Evolutionary conservation across 768 basidiomycete species (phyloP), one percentile per base, ranked within the genome.

Genomic region (Naganishia randhawae): DNA sequence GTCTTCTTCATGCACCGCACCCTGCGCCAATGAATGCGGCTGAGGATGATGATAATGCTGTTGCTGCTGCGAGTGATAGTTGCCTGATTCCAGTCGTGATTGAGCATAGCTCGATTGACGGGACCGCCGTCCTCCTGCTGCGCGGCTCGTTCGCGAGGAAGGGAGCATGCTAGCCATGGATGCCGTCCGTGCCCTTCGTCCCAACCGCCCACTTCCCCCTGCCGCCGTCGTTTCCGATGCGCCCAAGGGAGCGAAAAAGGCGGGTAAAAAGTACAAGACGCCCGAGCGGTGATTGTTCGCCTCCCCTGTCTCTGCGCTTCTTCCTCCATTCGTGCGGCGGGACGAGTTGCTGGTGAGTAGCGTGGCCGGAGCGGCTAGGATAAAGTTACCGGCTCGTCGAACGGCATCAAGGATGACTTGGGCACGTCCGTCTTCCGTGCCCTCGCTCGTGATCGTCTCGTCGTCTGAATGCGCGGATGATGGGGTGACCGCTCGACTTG

Each of bases 351-450:
- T 48, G n/a, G 45, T 42, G 19, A 61, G 37, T 10, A 77, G 25
- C 5, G 71, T 73, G 27, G 74, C 75, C 22, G 75, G 73, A 13
- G 71, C 73, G 14, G 74, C 72, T 19, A 71, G 69, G 57, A 77
- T 75, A 27, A 77, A 63, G 64, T 74, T 65, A 4, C 74, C 74
- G n/a, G 76, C 76, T 29, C 74, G 64, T 41, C 57, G 35, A n/a
- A 68, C 57, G 55, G 67, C 67, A 37, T 63, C 25, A 32, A 68
- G 22, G 32, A 64, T 64, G 17, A 19, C 50, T 19, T 48, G 63
- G 3, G 63, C 45, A 29, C 33, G 57, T 3, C 57, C 37, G 22
- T 64, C 50, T 8, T 64, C 63, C 11, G 50, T 50, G 7, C 50
- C 63, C 50, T 64, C 63, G 45, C 32, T 35, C 32, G 45, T 64